Evolutionary conservation across 306 rosid species (phyloP).

Genomic region (Clitoria ternatea): DNA sequence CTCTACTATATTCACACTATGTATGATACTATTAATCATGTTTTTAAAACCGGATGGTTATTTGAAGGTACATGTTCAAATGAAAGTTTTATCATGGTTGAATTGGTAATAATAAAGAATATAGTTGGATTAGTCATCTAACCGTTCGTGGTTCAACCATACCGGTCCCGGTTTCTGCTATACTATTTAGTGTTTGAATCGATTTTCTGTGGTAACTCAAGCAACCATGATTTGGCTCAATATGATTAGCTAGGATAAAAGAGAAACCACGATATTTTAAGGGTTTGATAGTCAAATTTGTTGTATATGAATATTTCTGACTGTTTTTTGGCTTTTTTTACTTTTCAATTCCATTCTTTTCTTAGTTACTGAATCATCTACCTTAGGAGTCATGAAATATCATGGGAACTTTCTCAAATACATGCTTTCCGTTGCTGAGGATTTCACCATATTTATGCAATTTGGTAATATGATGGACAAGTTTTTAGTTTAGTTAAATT

Average conservation of each 20-base stretch:
- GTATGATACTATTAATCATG: background rate
- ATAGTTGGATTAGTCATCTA: too few species aligned
- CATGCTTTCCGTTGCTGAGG: conserved; percentile 1
- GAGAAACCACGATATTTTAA: background rate
- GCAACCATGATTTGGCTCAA: background rate
- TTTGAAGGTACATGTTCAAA: too few species aligned
- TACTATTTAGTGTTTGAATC: background rate
- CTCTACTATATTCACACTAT: background rate
- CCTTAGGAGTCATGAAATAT: background rate
- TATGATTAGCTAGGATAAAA: background rate
- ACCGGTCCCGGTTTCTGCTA: too few species aligned
- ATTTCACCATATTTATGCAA: background rate
- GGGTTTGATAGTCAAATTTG: background rate
- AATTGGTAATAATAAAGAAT: too few species aligned
- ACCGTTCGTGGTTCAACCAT: too few species aligned
- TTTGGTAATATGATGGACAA: background rate
- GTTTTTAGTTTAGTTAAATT: background rate
- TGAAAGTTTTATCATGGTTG: too few species aligned
- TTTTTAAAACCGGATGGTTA: too few species aligned
- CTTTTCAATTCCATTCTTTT: background rate
- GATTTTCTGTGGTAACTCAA: background rate
- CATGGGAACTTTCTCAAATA: background rate
- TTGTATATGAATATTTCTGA: background rate
- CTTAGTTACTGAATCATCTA: background rate
- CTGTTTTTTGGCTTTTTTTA: background rate